These are phyloP conservation scores for Ogataea glucozyma DNA, from an alignment of 805 yeast species.

Conservation along the genomic window DNA sequence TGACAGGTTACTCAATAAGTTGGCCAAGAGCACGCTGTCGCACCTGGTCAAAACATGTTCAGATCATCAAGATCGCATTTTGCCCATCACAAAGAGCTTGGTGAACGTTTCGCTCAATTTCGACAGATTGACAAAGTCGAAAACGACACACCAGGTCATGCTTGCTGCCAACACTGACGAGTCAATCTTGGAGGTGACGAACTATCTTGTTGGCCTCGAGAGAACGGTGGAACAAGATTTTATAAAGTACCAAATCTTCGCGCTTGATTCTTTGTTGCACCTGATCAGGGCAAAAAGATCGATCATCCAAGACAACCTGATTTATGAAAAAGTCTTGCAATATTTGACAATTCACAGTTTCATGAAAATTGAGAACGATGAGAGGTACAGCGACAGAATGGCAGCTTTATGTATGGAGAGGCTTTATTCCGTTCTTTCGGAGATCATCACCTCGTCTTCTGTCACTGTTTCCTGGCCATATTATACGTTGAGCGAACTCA, in stretches of 20 bases:
- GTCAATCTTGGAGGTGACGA: slow-evolving; percentile 13
- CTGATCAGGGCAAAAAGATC: slow-evolving; percentile 32
- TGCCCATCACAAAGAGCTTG: slow-evolving; percentile 32
- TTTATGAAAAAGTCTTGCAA: slow-evolving; percentile 17
- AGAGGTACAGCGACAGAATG: slow-evolving; percentile 33
- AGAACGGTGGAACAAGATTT: slow-evolving; percentile 20
- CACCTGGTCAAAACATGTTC: slow-evolving; percentile 42
- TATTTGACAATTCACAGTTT: slow-evolving; percentile 32
- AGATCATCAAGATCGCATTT: slow-evolving; percentile 37
- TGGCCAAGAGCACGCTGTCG: slow-evolving; percentile 55
- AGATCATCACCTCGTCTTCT: slow-evolving; percentile 20
- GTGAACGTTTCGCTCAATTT: slow-evolving; percentile 65
- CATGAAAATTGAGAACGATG: slow-evolving; percentile 16
- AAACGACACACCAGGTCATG: slow-evolving; percentile 53
- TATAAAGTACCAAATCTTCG: slow-evolving; percentile 24
- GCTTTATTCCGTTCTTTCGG: slow-evolving; percentile 63
- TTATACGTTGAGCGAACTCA: slow-evolving; percentile 41
- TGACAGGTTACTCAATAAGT: slow-evolving; percentile 64
- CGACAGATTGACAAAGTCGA: slow-evolving; percentile 75
- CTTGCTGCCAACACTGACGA: slow-evolving; percentile 17
- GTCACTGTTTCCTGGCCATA: slow-evolving; percentile 57
- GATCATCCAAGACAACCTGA: slow-evolving; percentile 7
- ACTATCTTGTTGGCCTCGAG: slow-evolving; percentile 19
- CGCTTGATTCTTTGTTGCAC: slow-evolving; percentile 32
- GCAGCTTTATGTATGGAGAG: slow-evolving; percentile 56